Conservation (phyloP, 768 basidiomycete species). For the Termitomyces bulborhizus region DNA sequence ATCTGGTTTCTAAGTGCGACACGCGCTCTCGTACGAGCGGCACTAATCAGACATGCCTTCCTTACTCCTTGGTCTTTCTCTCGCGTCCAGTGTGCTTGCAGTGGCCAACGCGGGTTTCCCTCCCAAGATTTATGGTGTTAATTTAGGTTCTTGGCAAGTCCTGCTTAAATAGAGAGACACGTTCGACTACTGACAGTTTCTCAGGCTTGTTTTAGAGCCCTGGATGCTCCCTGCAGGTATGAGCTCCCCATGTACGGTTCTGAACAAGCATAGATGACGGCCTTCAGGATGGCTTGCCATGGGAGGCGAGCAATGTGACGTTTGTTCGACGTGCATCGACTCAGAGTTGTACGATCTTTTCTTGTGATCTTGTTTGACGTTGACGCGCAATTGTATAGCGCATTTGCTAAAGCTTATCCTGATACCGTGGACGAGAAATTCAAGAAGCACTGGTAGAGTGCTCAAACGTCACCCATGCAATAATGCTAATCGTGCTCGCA, state of each 20-base stretch:
- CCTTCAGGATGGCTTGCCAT: constrained; percentile 60
- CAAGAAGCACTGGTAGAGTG: constrained; percentile 52
- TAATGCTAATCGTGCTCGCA: constrained; percentile 14
- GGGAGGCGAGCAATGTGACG: constrained; percentile 60
- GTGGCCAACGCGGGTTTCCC: constrained; percentile 17
- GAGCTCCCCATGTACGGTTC: background rate
- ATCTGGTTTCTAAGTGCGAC: background rate
- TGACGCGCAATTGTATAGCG: constrained; percentile 28
- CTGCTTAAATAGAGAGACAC: background rate
- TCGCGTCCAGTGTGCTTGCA: constrained; percentile 5
- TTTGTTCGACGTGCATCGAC: constrained; percentile 58
- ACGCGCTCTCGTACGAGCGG: constrained; percentile 2
- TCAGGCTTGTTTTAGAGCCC: constrained; percentile 69
- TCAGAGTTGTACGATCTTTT: constrained; percentile 53
- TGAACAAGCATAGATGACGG: background rate
- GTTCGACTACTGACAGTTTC: background rate
- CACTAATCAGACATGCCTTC: constrained; percentile 1
- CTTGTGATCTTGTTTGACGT: background rate
- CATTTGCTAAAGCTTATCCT: constrained; percentile 55
- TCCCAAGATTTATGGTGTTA: constrained; percentile 20
- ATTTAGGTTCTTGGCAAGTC: constrained; percentile 33
- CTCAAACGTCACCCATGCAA: background rate
- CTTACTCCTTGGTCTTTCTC: constrained; percentile 5
- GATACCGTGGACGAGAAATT: constrained; percentile 52
- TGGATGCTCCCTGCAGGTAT: constrained; percentile 77